Evolutionary conservation across 225 moss, liverwort and hornwort genomes (phyloP).

Genomic region (Rhytidiadelphus loreus): DNA sequence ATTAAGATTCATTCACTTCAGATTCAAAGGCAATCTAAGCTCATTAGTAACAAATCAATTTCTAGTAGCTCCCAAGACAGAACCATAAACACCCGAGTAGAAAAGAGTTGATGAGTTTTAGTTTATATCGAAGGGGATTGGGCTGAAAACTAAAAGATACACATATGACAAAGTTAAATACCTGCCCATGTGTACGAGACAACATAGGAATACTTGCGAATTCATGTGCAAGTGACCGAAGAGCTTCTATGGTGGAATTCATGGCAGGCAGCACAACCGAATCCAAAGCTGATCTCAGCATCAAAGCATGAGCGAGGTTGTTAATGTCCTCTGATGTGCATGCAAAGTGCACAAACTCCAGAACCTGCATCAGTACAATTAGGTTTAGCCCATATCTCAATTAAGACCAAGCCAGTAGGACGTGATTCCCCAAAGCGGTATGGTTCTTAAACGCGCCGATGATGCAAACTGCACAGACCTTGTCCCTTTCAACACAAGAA

Average conservation of each 20-base stretch:
- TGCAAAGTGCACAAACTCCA: constrained; percentile 86
- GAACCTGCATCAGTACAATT: constrained; percentile 24
- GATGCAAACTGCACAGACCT: not conserved
- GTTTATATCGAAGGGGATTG: not conserved
- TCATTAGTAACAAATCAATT: not conserved
- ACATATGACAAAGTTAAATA: not conserved
- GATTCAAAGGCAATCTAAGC: not conserved
- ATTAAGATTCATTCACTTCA: not conserved
- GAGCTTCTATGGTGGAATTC: constrained; percentile 40
- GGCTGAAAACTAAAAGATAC: not conserved
- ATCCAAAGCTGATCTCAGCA: constrained; percentile 51
- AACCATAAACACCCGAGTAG: not conserved
- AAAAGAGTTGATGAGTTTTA: not conserved
- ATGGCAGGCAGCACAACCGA: constrained; percentile 62
- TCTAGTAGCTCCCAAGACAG: not conserved
- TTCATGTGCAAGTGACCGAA: constrained; percentile 55
- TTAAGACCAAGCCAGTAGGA: not conserved
- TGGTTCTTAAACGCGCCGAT: not conserved
- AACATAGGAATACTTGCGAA: constrained; percentile 57
- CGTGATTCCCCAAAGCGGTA: not conserved
- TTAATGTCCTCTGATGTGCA: constrained; percentile 86
- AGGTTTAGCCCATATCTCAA: not conserved
- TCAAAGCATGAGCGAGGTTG: constrained; percentile 82
- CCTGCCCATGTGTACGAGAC: constrained; percentile 74
- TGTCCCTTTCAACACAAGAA: not conserved